Evolutionary conservation across 1,284 basidiomycete species (phyloP).

Genomic region (Phylloboletellus chloephorus): DNA sequence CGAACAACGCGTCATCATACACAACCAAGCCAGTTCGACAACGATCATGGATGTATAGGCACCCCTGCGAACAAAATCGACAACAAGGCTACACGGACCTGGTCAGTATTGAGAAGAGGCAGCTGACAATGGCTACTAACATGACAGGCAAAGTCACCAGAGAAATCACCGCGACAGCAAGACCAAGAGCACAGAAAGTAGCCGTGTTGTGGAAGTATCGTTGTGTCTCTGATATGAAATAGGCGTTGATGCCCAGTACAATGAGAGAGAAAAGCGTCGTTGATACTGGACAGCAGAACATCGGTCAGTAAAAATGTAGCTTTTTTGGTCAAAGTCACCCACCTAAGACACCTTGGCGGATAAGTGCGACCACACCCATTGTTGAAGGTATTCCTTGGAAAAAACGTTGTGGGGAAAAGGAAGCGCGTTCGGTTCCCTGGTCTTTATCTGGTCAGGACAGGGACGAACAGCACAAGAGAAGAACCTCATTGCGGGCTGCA

Average conservation of each 20-base stretch:
- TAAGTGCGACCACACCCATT: conserved; percentile 18
- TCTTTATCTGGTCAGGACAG: conserved; percentile 10
- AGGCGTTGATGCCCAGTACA: conserved; percentile 35
- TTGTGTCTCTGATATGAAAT: conserved; percentile 27
- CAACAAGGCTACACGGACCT: conserved; percentile 25
- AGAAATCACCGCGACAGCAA: conserved; percentile 41
- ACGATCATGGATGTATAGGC: conserved; percentile 36
- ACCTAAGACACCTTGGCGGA: conserved; percentile 26
- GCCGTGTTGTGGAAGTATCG: conserved; percentile 16
- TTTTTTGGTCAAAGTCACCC: conserved; percentile 3
- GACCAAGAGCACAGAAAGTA: conserved; percentile 37
- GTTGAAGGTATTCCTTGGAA: conserved; percentile 3
- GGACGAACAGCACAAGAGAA: neutral
- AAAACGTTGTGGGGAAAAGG: neutral
- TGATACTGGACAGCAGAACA: conserved; percentile 13
- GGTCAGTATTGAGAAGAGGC: conserved; percentile 9
- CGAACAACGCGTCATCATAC: conserved; percentile 22
- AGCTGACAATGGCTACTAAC: conserved; percentile 30
- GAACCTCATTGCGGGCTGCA: too few relatives aligned
- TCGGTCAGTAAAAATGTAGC: conserved; percentile 5
- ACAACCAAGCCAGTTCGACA: conserved; percentile 35
- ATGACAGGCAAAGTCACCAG: conserved; percentile 42
- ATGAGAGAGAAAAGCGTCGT: conserved; percentile 33
- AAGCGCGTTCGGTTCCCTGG: neutral
- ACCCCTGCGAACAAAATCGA: conserved; percentile 33